phyloP scores from a whole-genome alignment of 768 basidiomycete genomes.

The Tylopilus felleus region DNA sequence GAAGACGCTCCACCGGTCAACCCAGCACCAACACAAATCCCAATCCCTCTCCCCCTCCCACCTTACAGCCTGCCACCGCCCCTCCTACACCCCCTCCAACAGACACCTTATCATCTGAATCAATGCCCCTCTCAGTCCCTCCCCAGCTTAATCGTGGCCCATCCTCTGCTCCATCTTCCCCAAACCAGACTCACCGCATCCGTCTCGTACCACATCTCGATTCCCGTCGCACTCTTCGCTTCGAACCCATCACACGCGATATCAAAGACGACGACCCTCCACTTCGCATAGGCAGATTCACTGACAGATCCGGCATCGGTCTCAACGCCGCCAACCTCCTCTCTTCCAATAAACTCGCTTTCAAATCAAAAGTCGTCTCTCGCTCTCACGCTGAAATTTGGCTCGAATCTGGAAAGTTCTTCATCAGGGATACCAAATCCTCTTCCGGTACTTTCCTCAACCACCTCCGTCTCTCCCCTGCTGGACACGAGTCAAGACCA shows the following conservation, averaged over 20 bases:
- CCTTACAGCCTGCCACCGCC: conserved; percentile 6
- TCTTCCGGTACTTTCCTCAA: conserved; percentile 94
- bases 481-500: conserved; percentile 76
- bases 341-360: conserved; percentile 83
- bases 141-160: conserved; percentile 19
- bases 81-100: conserved; percentile 18
- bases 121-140: conserved; percentile 21
- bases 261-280: conserved; percentile 64
- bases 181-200: conserved; percentile 61
- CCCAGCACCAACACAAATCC: conserved; percentile 30
- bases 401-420: conserved; percentile 72
- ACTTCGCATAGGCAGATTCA: conserved; percentile 91
- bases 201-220: conserved; percentile 96
- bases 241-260: conserved; percentile 90
- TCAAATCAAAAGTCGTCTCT: conserved; percentile 94
- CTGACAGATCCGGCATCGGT: conserved; percentile 73
- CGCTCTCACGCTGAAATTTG: conserved; percentile 94
- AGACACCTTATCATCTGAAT: background rate
- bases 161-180: conserved; percentile 17
- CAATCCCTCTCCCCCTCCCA: conserved; percentile 7
- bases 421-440: conserved; percentile 85
- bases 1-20: conserved; percentile 63
- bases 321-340: conserved; percentile 63
- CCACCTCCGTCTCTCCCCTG: conserved; percentile 83
- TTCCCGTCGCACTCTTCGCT: conserved; percentile 80